phyloP scores from a whole-genome alignment of 2,329 filamentous ascomycete genomes.

The Pseudocercospora cruenta region DNA sequence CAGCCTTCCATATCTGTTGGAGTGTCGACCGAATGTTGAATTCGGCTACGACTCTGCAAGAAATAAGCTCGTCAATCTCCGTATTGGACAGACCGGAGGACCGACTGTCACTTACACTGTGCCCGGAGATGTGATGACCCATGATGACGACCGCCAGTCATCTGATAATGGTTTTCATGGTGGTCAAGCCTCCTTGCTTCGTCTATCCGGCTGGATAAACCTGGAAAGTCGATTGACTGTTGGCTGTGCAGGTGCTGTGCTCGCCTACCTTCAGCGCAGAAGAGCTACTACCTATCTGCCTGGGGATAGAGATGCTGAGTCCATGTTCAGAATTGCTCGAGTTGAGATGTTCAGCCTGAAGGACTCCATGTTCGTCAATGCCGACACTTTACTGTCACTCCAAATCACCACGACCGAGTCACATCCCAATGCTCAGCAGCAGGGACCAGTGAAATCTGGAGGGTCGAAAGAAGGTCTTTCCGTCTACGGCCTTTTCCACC shows the following conservation, averaged over 20 bases:
- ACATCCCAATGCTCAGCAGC: conserved; percentile 79
- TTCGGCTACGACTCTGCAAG: conserved; percentile 71
- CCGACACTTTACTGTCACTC: conserved; percentile 77
- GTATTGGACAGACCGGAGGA: conserved; percentile 53
- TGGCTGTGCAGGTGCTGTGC: conserved; percentile 82
- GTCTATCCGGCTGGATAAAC: conserved; percentile 71
- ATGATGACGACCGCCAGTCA: conserved; percentile 38
- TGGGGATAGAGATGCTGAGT: conserved; percentile 58
- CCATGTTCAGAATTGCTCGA: conserved; percentile 62
- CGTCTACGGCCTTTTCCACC: conserved; percentile 79
- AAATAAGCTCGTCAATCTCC: conserved; percentile 65
- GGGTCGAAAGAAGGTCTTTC: conserved; percentile 81
- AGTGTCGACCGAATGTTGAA: conserved; percentile 70
- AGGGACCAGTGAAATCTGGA: conserved; percentile 64
- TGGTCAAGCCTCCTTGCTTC: conserved; percentile 66
- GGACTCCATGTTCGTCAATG: conserved; percentile 73
- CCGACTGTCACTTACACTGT: conserved; percentile 62
- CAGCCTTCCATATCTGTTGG: conserved; percentile 63
- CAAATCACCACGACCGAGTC: conserved; percentile 83
- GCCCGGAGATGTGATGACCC: conserved; percentile 56
- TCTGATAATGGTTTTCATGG: conserved; percentile 46
- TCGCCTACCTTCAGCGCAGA: conserved; percentile 76
- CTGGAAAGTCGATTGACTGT: conserved; percentile 74
- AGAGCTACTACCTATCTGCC: conserved; percentile 65
- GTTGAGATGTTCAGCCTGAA: conserved; percentile 76